Percentiles rank a stretch among this genome's conserved stretches.
Conservation (phyloP, 1,139 yeast species). For the Starmera stellimalicola region DNA sequence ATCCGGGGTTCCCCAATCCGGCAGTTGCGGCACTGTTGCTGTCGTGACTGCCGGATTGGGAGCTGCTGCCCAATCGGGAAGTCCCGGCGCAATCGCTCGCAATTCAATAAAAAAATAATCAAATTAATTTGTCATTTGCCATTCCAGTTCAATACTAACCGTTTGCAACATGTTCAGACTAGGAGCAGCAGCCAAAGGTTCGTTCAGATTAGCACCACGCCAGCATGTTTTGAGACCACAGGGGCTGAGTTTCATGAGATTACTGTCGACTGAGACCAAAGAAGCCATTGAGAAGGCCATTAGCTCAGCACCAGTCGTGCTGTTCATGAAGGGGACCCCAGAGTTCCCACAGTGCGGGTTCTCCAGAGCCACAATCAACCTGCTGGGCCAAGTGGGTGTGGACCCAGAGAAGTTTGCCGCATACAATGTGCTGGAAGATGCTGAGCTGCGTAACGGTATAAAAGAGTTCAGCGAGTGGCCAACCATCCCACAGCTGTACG, state of each 20-base stretch:
- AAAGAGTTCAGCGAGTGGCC: conserved; percentile 97
- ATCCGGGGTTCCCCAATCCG: no score
- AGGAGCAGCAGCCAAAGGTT: no score
- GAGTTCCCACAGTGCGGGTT: conserved; percentile 98
- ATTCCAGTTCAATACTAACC: no score
- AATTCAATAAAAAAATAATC: no score
- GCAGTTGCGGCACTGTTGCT: no score
- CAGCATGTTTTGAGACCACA: not conserved
- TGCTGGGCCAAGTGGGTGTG: conserved; percentile 93
- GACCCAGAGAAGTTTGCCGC: conserved; percentile 96
- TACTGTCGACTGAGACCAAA: conserved; percentile 67
- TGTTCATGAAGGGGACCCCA: conserved; percentile 96
- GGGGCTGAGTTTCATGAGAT: conserved; percentile 29
- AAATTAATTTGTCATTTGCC: no score
- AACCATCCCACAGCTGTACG: conserved; percentile 59
- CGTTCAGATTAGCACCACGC: no score
- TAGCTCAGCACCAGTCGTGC: conserved; percentile 81
- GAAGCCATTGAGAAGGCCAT: conserved; percentile 82
- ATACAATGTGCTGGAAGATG: conserved; percentile 90
- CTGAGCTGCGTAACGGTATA: conserved; percentile 84
- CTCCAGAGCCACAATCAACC: conserved; percentile 87
- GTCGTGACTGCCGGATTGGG: no score
- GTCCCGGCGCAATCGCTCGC: no score
- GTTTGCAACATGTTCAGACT: no score
- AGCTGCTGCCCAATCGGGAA: no score